Evolutionary conservation across 2,329 filamentous ascomycete species (phyloP).

Genomic region (Fusarium agapanthi): DNA sequence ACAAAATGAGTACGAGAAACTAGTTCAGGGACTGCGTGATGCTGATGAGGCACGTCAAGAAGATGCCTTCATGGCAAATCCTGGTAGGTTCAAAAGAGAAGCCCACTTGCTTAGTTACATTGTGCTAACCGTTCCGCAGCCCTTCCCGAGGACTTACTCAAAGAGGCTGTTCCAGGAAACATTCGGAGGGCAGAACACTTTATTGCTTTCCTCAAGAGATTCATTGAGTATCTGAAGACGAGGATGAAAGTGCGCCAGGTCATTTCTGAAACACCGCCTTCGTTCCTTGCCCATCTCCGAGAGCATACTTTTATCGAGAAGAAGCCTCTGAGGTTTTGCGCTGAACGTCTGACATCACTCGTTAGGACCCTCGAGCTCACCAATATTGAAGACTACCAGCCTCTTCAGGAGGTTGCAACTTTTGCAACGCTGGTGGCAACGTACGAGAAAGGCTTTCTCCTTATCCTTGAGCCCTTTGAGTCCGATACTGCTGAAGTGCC

Average conservation of each 20-base stretch:
- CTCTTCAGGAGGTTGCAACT: constrained; percentile 95
- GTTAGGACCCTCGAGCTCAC: constrained; percentile 95
- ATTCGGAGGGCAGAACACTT: constrained; percentile 97
- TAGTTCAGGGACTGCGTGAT: constrained; percentile 89
- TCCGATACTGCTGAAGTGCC: constrained; percentile 94
- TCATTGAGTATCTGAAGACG: constrained; percentile 97
- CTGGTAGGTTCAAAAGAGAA: constrained; percentile 55
- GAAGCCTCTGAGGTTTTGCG: constrained; percentile 93
- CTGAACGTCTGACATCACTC: constrained; percentile 91
- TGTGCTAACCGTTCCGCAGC: constrained; percentile 53
- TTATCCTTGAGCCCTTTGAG: constrained; percentile 97
- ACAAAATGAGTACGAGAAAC: constrained; percentile 93
- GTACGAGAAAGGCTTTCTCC: constrained; percentile 93
- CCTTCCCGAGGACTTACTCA: constrained; percentile 90
- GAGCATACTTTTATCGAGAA: constrained; percentile 98
- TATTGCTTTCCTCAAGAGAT: constrained; percentile 90
- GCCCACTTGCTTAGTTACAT: neutral
- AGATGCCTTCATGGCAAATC: constrained; percentile 97
- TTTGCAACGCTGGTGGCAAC: constrained; percentile 96
- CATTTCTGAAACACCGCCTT: constrained; percentile 95
- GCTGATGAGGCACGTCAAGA: constrained; percentile 91
- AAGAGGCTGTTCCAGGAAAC: constrained; percentile 95
- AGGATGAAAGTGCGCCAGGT: constrained; percentile 98
- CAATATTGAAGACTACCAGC: constrained; percentile 97
- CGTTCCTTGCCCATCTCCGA: constrained; percentile 90